These are phyloP conservation scores for Cyberlindnera veronae DNA, from an alignment of 805 yeast genomes.

Conservation along the genomic window DNA sequence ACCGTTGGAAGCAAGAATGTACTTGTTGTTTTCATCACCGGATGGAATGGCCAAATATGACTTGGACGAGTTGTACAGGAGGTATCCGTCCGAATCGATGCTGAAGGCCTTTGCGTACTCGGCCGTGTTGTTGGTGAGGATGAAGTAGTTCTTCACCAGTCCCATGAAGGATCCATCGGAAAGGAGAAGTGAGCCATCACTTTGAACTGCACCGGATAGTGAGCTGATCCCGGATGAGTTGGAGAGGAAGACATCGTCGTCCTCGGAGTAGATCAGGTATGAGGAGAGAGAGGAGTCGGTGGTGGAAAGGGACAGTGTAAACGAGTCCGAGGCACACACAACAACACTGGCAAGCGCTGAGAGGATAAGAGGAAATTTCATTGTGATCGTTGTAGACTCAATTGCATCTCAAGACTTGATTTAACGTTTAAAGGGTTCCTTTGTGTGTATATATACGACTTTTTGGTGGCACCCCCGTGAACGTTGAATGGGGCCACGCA, in stretches of 20 bases:
- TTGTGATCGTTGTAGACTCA: too few relatives aligned
- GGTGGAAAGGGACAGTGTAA: background rate
- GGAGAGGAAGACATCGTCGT: constrained; percentile 6
- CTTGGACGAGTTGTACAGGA: constrained; percentile 6
- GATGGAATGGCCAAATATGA: constrained; percentile 14
- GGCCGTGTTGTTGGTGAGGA: constrained; percentile 2
- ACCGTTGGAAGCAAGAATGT: constrained; percentile 12
- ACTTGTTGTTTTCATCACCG: constrained; percentile 10
- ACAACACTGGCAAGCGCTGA: background rate
- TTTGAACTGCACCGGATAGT: constrained; percentile 4
- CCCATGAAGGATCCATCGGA: constrained; percentile 4
- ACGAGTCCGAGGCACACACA: constrained; percentile 4
- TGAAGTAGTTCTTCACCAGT: constrained; percentile 11
- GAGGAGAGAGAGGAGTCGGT: background rate
- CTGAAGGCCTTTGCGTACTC: constrained; percentile 10
- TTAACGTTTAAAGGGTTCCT: too few relatives aligned
- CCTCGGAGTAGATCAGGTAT: constrained; percentile 2
- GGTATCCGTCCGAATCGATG: constrained; percentile 10
- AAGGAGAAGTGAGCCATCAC: constrained; percentile 4
- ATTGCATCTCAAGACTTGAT: too few relatives aligned
- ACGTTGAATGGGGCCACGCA: too few relatives aligned
- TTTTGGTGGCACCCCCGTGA: too few relatives aligned
- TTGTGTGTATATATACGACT: too few relatives aligned
- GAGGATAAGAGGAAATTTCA: background rate
- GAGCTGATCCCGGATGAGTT: background rate